Evolutionary conservation across 805 yeast genomes (phyloP), one percentile per base, ranked within the genome.

Genomic region (Kodamaea kaohsiungensis): DNA sequence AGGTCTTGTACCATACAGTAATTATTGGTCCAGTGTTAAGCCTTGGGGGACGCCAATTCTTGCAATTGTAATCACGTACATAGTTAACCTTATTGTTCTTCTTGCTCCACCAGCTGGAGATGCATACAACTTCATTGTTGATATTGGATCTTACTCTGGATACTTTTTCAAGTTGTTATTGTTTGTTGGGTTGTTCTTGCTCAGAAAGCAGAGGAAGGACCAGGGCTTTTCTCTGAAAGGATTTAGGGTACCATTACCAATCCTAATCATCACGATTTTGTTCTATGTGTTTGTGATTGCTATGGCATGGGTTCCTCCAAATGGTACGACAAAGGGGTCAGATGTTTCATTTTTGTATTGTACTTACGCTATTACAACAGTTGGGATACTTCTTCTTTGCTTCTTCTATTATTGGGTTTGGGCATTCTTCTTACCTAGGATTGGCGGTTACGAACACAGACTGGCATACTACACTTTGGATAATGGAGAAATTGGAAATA

Each of bases 221-320:
- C 59, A 55, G 18, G 49, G 81, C 1, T 62, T 73, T 40, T 73
- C 71, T 5, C 64, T 51, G 42, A 56, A 61, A 13, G 77, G 71
- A 1, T 71, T 65, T 57, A 69, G 66, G 47, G 61, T 66, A 16
- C 76, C 77, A 17, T 50, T 67, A 13, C 73, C 76, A 1, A 53
- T 70, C 15, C 53, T 75, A 16, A 52, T 68, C 2, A 53, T 76
- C 39, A 66, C 71, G 3, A 56, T 73, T 6, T 55, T 71, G 10
- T 76, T 67, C 60, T 63, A 71, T 22, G 35, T 65, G 8, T 71
- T 75, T 55, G 79, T 76, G 16, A 62, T 75, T 54, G 72, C 69
- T n/a, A 69, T 75, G 67, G 71, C 78, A 0, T 76, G 70, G 57
- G 78, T 76, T 35, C 79, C 79, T 30, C 79, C 80, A 30, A 58